A percentile compares a stretch with the other conserved stretches of the same genome.
phyloP scores from a whole-genome alignment of 192 early-diverging fungal species.

The Umbelopsis vinacea region DNA sequence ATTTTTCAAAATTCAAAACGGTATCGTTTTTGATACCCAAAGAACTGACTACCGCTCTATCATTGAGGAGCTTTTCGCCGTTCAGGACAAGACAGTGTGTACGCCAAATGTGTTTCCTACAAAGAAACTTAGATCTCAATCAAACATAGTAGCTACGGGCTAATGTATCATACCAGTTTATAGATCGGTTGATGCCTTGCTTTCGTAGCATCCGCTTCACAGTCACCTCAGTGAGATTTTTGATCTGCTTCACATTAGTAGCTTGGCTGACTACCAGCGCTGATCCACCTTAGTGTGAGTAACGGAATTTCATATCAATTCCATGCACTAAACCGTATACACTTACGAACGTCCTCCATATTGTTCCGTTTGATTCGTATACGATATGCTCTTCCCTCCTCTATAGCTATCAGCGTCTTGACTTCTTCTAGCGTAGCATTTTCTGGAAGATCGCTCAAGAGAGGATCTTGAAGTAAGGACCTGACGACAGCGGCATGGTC shows the following conservation, averaged over 20 bases:
- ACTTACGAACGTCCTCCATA: slow-evolving; percentile 27
- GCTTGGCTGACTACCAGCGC: slow-evolving; percentile 30
- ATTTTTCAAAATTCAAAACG: slow-evolving; percentile 24
- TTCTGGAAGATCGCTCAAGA: slow-evolving; percentile 26
- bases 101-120: slow-evolving; percentile 42
- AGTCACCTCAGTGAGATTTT: slow-evolving; percentile 9
- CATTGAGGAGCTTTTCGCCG: slow-evolving; percentile 23
- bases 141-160: background rate
- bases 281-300: background rate
- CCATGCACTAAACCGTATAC: background rate
- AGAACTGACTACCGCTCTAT: slow-evolving; percentile 28
- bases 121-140: background rate
- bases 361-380: slow-evolving; percentile 24
- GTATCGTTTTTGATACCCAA: slow-evolving; percentile 31
- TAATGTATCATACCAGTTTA: slow-evolving; percentile 31
- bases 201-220: slow-evolving; percentile 10
- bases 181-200: background rate
- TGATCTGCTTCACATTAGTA: slow-evolving; percentile 28
- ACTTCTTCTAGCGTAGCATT: slow-evolving; percentile 23
- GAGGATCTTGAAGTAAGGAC: slow-evolving; percentile 22
- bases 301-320: background rate
- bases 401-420: slow-evolving; percentile 33
- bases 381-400: slow-evolving; percentile 29
- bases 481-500: background rate
- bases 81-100: slow-evolving; percentile 29